A percentile compares a stretch with the other conserved stretches of the same genome.
phyloP scores from a whole-genome alignment of 192 early-diverging fungal genomes.

The Podila clonocystis region DNA sequence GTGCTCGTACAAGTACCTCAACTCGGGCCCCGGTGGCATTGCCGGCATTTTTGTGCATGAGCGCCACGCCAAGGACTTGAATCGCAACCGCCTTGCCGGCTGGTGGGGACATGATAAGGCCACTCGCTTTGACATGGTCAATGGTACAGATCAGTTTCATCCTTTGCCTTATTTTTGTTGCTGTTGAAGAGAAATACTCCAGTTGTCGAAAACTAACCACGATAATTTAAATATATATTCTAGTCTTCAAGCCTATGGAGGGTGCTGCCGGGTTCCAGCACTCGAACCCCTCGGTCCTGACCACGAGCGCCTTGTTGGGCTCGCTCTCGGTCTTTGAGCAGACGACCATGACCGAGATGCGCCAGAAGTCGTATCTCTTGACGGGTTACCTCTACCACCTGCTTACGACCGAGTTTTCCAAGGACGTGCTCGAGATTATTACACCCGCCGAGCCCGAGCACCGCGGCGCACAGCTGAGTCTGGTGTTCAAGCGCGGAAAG shows the following conservation, averaged over 20 bases:
- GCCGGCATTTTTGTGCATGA: conserved; percentile 93
- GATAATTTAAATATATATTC: neutral
- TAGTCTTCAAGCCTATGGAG: conserved; percentile 76
- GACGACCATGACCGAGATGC: conserved; percentile 75
- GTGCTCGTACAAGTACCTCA: conserved; percentile 99
- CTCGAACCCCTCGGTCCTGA: conserved; percentile 89
- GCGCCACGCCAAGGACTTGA: conserved; percentile 69
- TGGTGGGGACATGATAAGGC: conserved; percentile 94
- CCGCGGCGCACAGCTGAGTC: conserved; percentile 90
- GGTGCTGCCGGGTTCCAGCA: conserved; percentile 88
- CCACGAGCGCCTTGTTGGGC: conserved; percentile 76
- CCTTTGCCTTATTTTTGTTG: neutral
- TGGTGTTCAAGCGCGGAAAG: conserved; percentile 63
- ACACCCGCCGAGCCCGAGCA: conserved; percentile 79
- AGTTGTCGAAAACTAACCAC: neutral
- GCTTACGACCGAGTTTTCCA: conserved; percentile 55
- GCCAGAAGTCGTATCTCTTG: conserved; percentile 78
- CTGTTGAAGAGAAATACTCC: no score
- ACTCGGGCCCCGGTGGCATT: conserved; percentile 96
- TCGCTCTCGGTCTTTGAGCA: conserved; percentile 83
- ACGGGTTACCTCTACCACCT: conserved; percentile 89
- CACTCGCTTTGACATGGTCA: conserved; percentile 90
- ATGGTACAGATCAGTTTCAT: conserved; percentile 47
- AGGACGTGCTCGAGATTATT: conserved; percentile 65
- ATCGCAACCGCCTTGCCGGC: conserved; percentile 74